Conservation (phyloP, 345 rosid genomes). For the Triadica sebifera region DNA sequence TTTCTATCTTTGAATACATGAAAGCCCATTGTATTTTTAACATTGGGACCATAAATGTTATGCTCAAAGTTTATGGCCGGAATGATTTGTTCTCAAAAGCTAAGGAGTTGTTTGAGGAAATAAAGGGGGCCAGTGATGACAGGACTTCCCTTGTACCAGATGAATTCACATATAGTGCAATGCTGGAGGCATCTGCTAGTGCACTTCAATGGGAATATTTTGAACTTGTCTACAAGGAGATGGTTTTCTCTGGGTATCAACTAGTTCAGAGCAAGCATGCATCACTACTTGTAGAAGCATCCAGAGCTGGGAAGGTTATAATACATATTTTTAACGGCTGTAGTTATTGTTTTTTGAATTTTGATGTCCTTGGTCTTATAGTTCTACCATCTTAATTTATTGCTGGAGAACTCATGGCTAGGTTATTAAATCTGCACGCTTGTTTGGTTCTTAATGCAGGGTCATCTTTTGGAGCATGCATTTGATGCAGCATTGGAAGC, state of each 20-base stretch:
- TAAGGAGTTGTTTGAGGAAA: slow-evolving; percentile 70
- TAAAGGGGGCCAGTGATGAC: slow-evolving; percentile 27
- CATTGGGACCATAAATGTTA: slow-evolving; percentile 78
- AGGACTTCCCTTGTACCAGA: slow-evolving; percentile 45
- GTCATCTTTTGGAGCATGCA: slow-evolving; percentile 79
- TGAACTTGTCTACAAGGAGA: slow-evolving; percentile 76
- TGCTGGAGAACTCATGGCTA: neutral
- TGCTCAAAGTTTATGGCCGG: slow-evolving; percentile 74
- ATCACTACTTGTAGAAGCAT: slow-evolving; percentile 63
- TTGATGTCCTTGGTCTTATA: neutral
- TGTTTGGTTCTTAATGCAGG: slow-evolving; percentile 43
- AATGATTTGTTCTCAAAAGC: slow-evolving; percentile 85
- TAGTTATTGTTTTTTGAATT: neutral
- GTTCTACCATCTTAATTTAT: neutral
- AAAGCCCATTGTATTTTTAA: slow-evolving; percentile 66
- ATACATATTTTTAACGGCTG: neutral
- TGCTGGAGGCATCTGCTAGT: slow-evolving; percentile 85
- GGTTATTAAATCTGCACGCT: slow-evolving; percentile 3
- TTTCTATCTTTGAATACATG: slow-evolving; percentile 65
- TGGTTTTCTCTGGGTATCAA: slow-evolving; percentile 65
- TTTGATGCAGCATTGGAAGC: slow-evolving; percentile 70
- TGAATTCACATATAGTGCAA: slow-evolving; percentile 64
- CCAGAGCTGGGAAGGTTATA: slow-evolving; percentile 80
- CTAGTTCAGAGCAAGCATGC: slow-evolving; percentile 66
- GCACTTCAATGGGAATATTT: slow-evolving; percentile 92